phyloP scores from a whole-genome alignment of 2,329 filamentous ascomycete species.

The Fonsecaea erecta region DNA sequence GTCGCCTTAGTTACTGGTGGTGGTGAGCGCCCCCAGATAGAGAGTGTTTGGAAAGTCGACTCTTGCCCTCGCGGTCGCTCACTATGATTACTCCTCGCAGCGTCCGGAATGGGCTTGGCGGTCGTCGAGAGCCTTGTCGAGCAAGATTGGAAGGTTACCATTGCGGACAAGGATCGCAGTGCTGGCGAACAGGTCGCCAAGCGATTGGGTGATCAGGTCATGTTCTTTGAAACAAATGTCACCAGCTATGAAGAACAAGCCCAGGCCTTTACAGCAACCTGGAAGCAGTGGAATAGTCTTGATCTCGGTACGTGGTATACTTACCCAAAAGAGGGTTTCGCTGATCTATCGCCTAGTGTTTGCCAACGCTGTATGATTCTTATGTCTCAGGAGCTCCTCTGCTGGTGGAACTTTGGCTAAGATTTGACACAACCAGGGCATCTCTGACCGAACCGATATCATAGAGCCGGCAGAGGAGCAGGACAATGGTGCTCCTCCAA shows the following conservation, averaged over 20 bases:
- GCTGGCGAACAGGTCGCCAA: neutral
- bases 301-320: conserved; percentile 3
- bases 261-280: neutral
- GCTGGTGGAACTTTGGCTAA: neutral
- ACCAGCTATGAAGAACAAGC: conserved; percentile 2
- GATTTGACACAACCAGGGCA: neutral
- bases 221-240: neutral
- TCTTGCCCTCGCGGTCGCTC: neutral
- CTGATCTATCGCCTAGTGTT: neutral
- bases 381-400: neutral
- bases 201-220: conserved; percentile 1
- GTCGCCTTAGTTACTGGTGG: neutral
- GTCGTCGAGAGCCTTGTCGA: conserved; percentile 6
- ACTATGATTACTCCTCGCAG: neutral
- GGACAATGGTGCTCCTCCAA: neutral
- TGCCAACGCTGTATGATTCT: conserved; percentile 5
- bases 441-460: conserved; percentile 3
- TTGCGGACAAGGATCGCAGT: neutral
- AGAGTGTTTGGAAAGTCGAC: neutral
- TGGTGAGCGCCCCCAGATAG: neutral
- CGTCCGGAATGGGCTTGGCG: conserved; percentile 10
- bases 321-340: neutral
- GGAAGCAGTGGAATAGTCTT: neutral
- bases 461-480: conserved; percentile 3
- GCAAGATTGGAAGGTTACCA: neutral